A percentile compares a stretch with the other conserved stretches of the same genome.
These are phyloP conservation scores for Trichoderma breve DNA, from an alignment of 2,329 filamentous ascomycete genomes.

Conservation along the genomic window DNA sequence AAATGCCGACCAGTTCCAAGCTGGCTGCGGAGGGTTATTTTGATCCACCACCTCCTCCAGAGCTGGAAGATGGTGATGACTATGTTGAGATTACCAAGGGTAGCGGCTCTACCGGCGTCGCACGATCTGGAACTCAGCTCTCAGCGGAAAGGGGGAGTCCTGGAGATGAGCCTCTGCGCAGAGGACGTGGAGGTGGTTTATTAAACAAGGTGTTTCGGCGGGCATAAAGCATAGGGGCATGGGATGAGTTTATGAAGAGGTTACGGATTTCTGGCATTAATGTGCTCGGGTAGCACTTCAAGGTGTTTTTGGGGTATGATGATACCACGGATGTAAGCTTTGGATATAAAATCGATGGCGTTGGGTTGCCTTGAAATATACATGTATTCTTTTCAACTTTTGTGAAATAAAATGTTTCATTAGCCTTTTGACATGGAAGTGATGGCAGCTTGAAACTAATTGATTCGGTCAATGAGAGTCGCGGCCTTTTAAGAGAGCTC, in stretches of 20 bases:
- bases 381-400: background rate
- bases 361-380: background rate
- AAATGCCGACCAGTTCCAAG: constrained; percentile 32
- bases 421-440: background rate
- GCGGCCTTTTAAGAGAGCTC: background rate
- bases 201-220: constrained; percentile 39
- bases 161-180: constrained; percentile 23
- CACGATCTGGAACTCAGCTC: background rate
- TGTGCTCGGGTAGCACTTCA: background rate
- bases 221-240: constrained; percentile 18
- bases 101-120: constrained; percentile 23
- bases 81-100: constrained; percentile 36
- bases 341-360: background rate
- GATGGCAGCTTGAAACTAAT: background rate
- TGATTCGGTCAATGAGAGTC: background rate
- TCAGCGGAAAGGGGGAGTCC: background rate
- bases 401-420: background rate
- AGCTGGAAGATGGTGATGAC: constrained; percentile 33
- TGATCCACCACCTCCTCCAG: constrained; percentile 27
- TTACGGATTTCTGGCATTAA: background rate
- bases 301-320: constrained; percentile 7
- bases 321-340: constrained; percentile 6
- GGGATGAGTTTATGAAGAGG: background rate
- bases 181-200: constrained; percentile 33
- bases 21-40: constrained; percentile 31